Base-by-base conservation (phyloP, 345 rosid species). In the Toxicodendron radicans region DNA sequence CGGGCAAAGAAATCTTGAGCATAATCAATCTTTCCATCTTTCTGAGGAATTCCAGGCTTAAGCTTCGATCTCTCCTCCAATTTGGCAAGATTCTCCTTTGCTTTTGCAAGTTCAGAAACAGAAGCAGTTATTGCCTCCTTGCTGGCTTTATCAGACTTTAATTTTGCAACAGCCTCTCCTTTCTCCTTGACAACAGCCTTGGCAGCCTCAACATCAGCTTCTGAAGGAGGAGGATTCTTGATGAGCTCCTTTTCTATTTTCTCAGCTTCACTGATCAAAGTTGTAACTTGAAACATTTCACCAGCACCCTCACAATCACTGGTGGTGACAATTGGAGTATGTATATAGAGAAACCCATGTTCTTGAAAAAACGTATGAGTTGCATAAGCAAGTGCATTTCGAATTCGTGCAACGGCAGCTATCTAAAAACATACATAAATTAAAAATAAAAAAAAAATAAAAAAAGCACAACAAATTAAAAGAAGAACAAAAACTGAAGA, bases 261-360 rank as follows among this genome's bases (percentile, higher is more conserved):
- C 56, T 95, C 99, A 27, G 87, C 72, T 52, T 86, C 89, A 45
- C 30, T 86, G 32, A 95, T 88, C 83, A 95, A 79, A 7, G 98
- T 92, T 0, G 99, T 92, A 14, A 88, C 98, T 85, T 95, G 99
- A 80, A 95, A 95, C 99, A 92, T 92, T 61, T 95, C 99, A 70
- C 99, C 99, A 56, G 98, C 99, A 60, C 98, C 99, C 82, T 95
- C 99, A 72, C 98, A 93, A 60, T 93, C 98, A 79, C 97, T 93
- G 12, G 98, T 91, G 0, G 99, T 95, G 60, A 95, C 68, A 66
- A 95, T 95, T 1, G 98, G 98, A 11, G 97, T 92, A 76, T 94
- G 98, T 46, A 95, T 49, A 73, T 90, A 93, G 0, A 89, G 83
- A 68, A 92, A 93, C 7, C 87, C 86, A 33, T 90, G 81, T 72